Percentiles rank a stretch among this genome's conserved stretches.
Evolutionary conservation across 169 alveolate genomes (phyloP).

Genomic region (Plasmodium vinckei): DNA sequence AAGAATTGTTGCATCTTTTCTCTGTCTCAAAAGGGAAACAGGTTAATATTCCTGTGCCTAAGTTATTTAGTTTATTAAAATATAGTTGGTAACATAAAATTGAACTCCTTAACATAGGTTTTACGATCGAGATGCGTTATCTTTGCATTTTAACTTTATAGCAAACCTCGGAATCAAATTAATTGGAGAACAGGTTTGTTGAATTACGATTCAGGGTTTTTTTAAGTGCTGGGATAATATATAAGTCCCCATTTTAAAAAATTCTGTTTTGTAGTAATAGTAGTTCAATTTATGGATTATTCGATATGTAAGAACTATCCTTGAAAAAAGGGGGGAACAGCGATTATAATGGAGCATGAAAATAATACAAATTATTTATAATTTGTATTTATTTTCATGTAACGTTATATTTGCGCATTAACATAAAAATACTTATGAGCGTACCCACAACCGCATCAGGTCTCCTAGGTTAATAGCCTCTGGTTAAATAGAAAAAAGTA

Average conservation of each 20-base stretch:
- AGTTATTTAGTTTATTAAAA: too few species aligned
- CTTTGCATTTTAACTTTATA: conserved; percentile 91
- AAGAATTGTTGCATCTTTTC: conserved; percentile 22
- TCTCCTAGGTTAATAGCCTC: conserved; percentile 95
- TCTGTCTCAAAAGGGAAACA: conserved; percentile 89
- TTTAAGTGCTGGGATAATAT: background rate
- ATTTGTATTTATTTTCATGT: too few species aligned
- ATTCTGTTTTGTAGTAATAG: conserved; percentile 51
- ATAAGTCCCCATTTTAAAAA: background rate
- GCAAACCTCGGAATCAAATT: conserved; percentile 91
- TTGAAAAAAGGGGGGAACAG: conserved; percentile 72
- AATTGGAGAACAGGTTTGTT: conserved; percentile 91
- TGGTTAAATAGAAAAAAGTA: conserved; percentile 93
- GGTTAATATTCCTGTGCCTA: conserved; percentile 92
- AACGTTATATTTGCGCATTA: too few species aligned
- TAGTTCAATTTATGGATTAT: conserved; percentile 47
- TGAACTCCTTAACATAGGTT: conserved; percentile 91
- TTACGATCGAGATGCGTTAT: conserved; percentile 92
- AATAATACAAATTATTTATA: too few species aligned
- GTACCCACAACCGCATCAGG: conserved; percentile 97
- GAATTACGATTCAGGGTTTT: background rate
- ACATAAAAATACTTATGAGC: too few species aligned
- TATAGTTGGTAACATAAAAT: conserved; percentile 76
- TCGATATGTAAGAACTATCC: conserved; percentile 60
- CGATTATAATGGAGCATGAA: background rate